phyloP scores from a whole-genome alignment of 2,329 filamentous ascomycete species.

The Colletotrichum trifolii region DNA sequence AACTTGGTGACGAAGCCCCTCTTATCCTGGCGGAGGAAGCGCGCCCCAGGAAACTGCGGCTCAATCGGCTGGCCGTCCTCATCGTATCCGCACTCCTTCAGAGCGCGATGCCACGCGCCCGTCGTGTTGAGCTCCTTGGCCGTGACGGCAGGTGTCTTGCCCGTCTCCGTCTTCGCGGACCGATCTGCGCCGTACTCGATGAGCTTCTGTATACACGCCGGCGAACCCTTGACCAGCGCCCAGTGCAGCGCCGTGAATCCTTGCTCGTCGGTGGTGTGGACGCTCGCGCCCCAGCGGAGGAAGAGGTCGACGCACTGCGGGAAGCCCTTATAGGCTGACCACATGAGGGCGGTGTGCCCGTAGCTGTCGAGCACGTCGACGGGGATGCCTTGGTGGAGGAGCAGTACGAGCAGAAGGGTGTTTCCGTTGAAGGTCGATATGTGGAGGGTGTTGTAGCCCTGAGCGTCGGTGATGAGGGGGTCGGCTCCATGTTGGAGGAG shows the following conservation, averaged over 20 bases:
- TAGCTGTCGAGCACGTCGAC: conserved; percentile 91
- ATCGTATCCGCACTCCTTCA: conserved; percentile 87
- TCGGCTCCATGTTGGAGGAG: conserved; percentile 93
- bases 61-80: conserved; percentile 77
- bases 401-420: conserved; percentile 85
- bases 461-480: conserved; percentile 89
- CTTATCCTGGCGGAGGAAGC: conserved; percentile 80
- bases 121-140: conserved; percentile 91
- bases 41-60: conserved; percentile 78
- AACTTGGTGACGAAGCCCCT: conserved; percentile 84
- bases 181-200: conserved; percentile 96
- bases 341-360: conserved; percentile 96
- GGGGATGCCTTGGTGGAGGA: conserved; percentile 94
- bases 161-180: conserved; percentile 87
- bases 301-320: conserved; percentile 92
- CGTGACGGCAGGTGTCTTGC: conserved; percentile 88
- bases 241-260: conserved; percentile 96
- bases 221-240: conserved; percentile 93
- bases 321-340: conserved; percentile 98
- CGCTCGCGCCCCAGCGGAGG: conserved; percentile 93
- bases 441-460: conserved; percentile 98
- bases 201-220: conserved; percentile 90
- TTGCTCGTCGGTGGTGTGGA: conserved; percentile 89
- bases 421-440: conserved; percentile 98
- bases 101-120: conserved; percentile 82